Evolutionary conservation across 2,329 filamentous ascomycete genomes (phyloP).

Genomic region (Teratosphaeria pseudoeucalypti): DNA sequence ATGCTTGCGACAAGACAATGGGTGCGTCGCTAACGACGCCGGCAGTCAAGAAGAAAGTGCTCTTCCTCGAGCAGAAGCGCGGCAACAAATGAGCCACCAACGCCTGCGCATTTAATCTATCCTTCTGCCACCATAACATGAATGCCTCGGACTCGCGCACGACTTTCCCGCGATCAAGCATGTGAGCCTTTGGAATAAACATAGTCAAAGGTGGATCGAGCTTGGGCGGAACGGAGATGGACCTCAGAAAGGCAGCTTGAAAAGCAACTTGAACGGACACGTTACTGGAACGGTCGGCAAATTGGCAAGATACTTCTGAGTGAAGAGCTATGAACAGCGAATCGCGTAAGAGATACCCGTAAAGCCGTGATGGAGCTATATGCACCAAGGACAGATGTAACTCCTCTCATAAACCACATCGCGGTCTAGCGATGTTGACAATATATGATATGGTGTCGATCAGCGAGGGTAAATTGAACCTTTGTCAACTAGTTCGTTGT

Average conservation of each 20-base stretch:
- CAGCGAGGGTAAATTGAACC: not conserved
- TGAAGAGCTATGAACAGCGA: not conserved
- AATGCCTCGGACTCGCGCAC: not conserved
- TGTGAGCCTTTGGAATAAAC: not conserved
- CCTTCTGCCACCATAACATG: not conserved
- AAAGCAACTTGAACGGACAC: not conserved
- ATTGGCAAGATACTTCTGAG: not conserved
- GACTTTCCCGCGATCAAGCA: not conserved
- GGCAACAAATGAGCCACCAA: slow-evolving; percentile 30
- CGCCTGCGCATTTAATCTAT: not conserved
- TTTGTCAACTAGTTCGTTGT: not conserved
- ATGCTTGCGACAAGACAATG: not conserved
- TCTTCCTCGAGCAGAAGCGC: slow-evolving; percentile 90
- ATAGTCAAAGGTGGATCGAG: not conserved
- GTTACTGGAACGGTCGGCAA: not conserved
- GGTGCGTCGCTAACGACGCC: not conserved
- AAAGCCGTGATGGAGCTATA: not conserved
- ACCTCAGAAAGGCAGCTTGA: not conserved
- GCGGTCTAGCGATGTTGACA: not conserved
- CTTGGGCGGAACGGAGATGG: not conserved
- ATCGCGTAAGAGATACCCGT: not conserved
- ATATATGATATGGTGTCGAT: not conserved
- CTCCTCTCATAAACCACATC: not conserved
- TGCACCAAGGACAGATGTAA: not conserved
- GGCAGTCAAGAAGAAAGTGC: slow-evolving; percentile 81